phyloP scores from a whole-genome alignment of 768 basidiomycete genomes.

The Tricholoma matsutake region DNA sequence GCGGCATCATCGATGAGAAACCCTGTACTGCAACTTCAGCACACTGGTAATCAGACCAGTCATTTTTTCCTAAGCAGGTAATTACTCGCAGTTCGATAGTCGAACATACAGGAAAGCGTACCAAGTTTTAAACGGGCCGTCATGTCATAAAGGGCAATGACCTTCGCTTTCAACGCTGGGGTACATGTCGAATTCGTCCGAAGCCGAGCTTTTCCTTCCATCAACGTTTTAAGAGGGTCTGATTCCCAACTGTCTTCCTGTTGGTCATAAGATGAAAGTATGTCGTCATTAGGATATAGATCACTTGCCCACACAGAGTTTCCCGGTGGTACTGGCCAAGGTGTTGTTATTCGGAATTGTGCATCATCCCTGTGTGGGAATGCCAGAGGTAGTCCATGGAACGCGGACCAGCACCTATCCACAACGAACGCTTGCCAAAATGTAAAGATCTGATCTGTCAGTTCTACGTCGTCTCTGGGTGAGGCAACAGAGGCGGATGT shows the following conservation, averaged over 20 bases:
- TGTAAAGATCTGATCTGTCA: slow-evolving; percentile 45
- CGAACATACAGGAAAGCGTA: slow-evolving; percentile 21
- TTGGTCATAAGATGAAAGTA: neutral
- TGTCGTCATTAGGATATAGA: neutral
- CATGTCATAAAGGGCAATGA: slow-evolving; percentile 50
- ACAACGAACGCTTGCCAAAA: slow-evolving; percentile 65
- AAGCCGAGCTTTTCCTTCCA: slow-evolving; percentile 23
- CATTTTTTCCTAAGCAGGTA: slow-evolving; percentile 33
- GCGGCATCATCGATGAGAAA: slow-evolving; percentile 33
- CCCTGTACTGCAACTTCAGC: slow-evolving; percentile 45
- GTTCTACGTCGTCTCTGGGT: slow-evolving; percentile 38
- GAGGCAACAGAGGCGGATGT: slow-evolving; percentile 28
- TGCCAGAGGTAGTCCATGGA: slow-evolving; percentile 50
- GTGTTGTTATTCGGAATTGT: slow-evolving; percentile 49
- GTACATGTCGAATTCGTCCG: slow-evolving; percentile 24
- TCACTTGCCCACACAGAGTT: slow-evolving; percentile 13
- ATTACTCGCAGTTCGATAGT: slow-evolving; percentile 12
- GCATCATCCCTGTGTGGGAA: slow-evolving; percentile 48
- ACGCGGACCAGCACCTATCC: slow-evolving; percentile 59
- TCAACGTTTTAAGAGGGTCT: slow-evolving; percentile 25
- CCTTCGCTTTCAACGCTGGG: slow-evolving; percentile 48
- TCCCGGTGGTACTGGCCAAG: slow-evolving; percentile 41
- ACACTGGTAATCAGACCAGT: slow-evolving; percentile 27
- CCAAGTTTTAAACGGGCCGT: slow-evolving; percentile 42
- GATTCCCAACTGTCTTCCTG: slow-evolving; percentile 12